phyloP scores from a whole-genome alignment of 1,139 yeast genomes.

The Saccharomyces hybrid region DNA sequence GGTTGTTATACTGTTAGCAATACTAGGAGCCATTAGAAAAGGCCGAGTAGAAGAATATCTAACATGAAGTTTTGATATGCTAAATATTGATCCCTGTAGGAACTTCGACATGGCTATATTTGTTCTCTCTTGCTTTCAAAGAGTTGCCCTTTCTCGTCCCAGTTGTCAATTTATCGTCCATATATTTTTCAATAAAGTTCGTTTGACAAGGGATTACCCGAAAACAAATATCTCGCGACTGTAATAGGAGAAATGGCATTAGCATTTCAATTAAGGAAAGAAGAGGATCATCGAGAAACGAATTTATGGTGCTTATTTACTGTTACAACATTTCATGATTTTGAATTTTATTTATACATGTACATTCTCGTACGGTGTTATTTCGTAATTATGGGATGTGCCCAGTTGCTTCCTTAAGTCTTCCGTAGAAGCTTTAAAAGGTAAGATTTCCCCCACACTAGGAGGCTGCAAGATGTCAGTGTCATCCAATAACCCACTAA shows the following conservation, averaged over 20 bases:
- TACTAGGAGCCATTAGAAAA: constrained; percentile 19
- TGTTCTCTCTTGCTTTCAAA: neutral
- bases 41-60: constrained; percentile 11
- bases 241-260: neutral
- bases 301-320: neutral
- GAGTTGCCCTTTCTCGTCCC: neutral
- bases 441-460: constrained; percentile 24
- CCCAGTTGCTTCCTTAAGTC: constrained; percentile 34
- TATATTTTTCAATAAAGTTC: neutral
- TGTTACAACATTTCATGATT: neutral
- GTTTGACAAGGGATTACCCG: neutral
- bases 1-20: constrained; percentile 9
- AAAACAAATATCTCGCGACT: neutral
- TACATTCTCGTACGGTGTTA: constrained; percentile 9
- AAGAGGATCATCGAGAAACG: neutral
- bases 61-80: neutral
- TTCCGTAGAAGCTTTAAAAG: constrained; percentile 30
- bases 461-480: constrained; percentile 20
- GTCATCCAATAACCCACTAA: constrained; percentile 23
- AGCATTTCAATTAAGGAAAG: neutral
- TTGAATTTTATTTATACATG: neutral
- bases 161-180: neutral
- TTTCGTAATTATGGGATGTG: constrained; percentile 27
- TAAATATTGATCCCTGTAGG: neutral
- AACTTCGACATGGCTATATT: neutral